Percentiles rank a stretch among this genome's conserved stretches.
phyloP scores from a whole-genome alignment of 2,329 filamentous ascomycete genomes.

The Epichloe typhina region DNA sequence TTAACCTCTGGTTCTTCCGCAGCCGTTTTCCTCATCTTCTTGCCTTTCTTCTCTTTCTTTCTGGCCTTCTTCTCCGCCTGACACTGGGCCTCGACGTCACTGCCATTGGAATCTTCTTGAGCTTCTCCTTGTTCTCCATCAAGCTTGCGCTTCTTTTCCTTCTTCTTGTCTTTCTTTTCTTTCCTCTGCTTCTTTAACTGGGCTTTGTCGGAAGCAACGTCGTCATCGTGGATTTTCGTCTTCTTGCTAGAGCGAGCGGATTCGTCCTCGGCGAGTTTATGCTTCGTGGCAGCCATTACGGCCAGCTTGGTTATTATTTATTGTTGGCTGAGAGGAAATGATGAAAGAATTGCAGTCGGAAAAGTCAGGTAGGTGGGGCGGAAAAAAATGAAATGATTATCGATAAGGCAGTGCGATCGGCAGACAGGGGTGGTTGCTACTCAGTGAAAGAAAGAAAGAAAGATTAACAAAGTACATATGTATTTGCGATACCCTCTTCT shows the following conservation, averaged over 20 bases:
- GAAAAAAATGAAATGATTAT: constrained; percentile 17
- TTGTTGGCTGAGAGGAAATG: not conserved
- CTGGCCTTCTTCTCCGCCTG: constrained; percentile 12
- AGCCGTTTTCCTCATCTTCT: constrained; percentile 20
- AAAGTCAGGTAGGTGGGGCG: not conserved
- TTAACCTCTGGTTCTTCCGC: constrained; percentile 11
- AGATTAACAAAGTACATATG: no score
- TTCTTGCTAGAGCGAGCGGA: constrained; percentile 25
- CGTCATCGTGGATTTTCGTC: constrained; percentile 21
- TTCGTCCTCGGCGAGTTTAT: constrained; percentile 24
- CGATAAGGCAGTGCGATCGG: constrained; percentile 13
- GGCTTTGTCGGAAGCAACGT: constrained; percentile 17
- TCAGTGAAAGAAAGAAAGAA: no score
- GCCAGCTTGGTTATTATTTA: not conserved
- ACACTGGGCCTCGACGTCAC: constrained; percentile 10
- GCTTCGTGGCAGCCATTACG: constrained; percentile 28
- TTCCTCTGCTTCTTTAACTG: constrained; percentile 25
- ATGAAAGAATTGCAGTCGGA: not conserved
- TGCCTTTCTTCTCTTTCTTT: constrained; percentile 19
- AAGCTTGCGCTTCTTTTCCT: constrained; percentile 20
- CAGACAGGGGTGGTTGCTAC: no score
- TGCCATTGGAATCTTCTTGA: constrained; percentile 10
- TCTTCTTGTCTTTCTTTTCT: constrained; percentile 16
- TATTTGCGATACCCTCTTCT: no score
- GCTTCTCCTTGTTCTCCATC: constrained; percentile 10